phyloP scores from a whole-genome alignment of 2,329 filamentous ascomycete species.

The Colletotrichum tabaci region DNA sequence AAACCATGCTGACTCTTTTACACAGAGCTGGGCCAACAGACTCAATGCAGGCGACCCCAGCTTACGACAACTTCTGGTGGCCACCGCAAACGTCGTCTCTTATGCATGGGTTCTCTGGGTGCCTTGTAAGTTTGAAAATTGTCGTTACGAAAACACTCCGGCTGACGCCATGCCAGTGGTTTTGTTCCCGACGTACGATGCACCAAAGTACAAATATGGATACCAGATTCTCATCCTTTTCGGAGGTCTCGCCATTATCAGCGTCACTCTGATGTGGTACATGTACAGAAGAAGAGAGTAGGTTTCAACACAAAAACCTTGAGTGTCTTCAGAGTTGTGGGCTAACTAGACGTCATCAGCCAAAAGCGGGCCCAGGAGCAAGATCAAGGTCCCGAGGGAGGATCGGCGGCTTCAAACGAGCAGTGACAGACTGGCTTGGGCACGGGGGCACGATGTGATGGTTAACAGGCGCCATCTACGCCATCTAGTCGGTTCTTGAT shows the following conservation, averaged over 20 bases:
- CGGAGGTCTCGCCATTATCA: conserved; percentile 48
- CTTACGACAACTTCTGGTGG: conserved; percentile 17
- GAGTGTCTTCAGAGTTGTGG: fast-evolving
- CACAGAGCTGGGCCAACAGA: conserved; percentile 27
- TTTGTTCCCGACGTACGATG: conserved; percentile 53
- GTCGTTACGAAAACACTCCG: neutral
- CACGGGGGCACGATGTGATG: too few relatives aligned
- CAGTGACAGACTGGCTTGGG: neutral
- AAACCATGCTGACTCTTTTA: neutral
- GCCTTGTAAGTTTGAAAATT: neutral
- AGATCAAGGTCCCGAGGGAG: conserved; percentile 1
- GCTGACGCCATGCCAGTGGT: conserved; percentile 43
- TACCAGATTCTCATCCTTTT: conserved; percentile 53
- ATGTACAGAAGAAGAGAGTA: conserved; percentile 34
- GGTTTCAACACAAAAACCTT: neutral
- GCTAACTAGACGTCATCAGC: neutral
- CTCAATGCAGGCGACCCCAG: conserved; percentile 30
- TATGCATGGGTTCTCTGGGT: conserved; percentile 36
- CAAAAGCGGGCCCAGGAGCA: conserved; percentile 7
- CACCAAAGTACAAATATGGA: conserved; percentile 52
- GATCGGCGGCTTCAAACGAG: neutral
- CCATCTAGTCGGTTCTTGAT: too few relatives aligned
- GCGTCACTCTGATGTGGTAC: conserved; percentile 30
- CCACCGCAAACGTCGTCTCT: conserved; percentile 28
- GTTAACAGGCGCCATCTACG: too few relatives aligned